A percentile compares a stretch with the other conserved stretches of the same genome.
Conservation (phyloP, 495 filamentous ascomycete genomes). For the Penicillium parvum region DNA sequence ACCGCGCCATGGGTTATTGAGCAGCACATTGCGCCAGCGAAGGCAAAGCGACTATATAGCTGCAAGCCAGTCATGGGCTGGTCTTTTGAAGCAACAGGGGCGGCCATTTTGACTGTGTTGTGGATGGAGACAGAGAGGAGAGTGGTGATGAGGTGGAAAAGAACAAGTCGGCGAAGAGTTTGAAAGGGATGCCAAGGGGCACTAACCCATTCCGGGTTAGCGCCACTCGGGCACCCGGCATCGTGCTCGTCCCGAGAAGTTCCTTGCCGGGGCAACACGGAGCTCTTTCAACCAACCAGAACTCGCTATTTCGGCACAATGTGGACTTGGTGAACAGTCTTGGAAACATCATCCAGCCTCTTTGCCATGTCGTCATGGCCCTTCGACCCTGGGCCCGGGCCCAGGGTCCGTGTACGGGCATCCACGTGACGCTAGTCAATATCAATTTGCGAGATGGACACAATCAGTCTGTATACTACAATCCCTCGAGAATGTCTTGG, state of each 20-base stretch:
- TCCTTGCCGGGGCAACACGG: neutral
- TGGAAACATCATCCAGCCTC: too few relatives aligned
- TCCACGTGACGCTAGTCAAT: too few relatives aligned
- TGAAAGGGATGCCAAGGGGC: constrained; percentile 33
- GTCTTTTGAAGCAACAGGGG: constrained; percentile 23
- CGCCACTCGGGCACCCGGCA: constrained; percentile 10
- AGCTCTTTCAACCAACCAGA: neutral
- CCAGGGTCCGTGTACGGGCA: too few relatives aligned
- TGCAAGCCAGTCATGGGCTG: constrained; percentile 4
- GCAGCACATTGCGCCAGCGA: constrained; percentile 88
- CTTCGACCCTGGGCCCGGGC: too few relatives aligned
- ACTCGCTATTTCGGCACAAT: too few relatives aligned
- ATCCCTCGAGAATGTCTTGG: too few relatives aligned
- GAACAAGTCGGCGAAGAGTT: constrained; percentile 23
- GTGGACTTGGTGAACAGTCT: too few relatives aligned
- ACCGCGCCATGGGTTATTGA: constrained; percentile 88
- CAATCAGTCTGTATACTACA: too few relatives aligned
- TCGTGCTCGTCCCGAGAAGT: constrained; percentile 4
- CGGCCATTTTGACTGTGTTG: constrained; percentile 38
- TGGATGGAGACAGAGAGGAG: constrained; percentile 17
- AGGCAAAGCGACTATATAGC: constrained; percentile 83
- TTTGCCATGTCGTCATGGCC: too few relatives aligned
- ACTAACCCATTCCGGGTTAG: constrained; percentile 7
- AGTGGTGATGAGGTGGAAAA: constrained; percentile 15
- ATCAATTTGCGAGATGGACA: too few relatives aligned